phyloP scores from a whole-genome alignment of 306 rosid genomes.

The Lathyrus tuberosus region DNA sequence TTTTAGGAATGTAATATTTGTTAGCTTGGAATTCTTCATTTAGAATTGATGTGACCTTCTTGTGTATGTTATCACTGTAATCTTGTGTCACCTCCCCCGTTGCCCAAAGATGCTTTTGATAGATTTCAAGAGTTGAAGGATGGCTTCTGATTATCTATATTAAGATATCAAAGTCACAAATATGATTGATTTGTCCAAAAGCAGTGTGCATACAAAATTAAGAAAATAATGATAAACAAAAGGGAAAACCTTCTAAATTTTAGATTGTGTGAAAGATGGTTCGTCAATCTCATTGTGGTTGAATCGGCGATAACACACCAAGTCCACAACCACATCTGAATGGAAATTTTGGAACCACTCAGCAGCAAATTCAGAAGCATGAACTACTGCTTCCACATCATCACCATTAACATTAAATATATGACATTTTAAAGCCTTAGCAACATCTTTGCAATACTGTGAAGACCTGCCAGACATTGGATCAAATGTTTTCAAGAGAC shows the following conservation, averaged over 20 bases:
- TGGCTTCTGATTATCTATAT: too few relatives aligned
- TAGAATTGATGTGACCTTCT: too few relatives aligned
- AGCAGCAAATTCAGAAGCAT: slow-evolving; percentile 91
- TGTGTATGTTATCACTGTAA: too few relatives aligned
- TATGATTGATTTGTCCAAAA: too few relatives aligned
- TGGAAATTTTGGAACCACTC: slow-evolving; percentile 99
- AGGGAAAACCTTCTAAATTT: slow-evolving; percentile 84
- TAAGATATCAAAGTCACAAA: too few relatives aligned
- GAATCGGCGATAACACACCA: slow-evolving; percentile 91
- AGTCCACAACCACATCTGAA: slow-evolving; percentile 94
- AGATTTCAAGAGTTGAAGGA: too few relatives aligned
- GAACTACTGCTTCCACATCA: slow-evolving; percentile 94
- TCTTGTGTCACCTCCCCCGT: too few relatives aligned
- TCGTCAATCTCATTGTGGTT: slow-evolving; percentile 98
- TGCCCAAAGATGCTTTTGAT: too few relatives aligned
- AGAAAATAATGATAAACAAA: slow-evolving; percentile 21
- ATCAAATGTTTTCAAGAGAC: too few relatives aligned
- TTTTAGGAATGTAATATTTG: too few relatives aligned
- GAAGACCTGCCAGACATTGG: slow-evolving; percentile 87
- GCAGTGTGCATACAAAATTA: slow-evolving; percentile 2
- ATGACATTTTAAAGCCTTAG: slow-evolving; percentile 86
- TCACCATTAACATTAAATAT: slow-evolving; percentile 91
- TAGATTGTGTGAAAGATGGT: slow-evolving; percentile 96
- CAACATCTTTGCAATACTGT: slow-evolving; percentile 88
- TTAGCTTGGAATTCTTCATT: too few relatives aligned